Percentiles rank a stretch among this genome's conserved stretches.
Evolutionary conservation across 129 eudicot species (phyloP).

Genomic region (Flaveria brownii): DNA sequence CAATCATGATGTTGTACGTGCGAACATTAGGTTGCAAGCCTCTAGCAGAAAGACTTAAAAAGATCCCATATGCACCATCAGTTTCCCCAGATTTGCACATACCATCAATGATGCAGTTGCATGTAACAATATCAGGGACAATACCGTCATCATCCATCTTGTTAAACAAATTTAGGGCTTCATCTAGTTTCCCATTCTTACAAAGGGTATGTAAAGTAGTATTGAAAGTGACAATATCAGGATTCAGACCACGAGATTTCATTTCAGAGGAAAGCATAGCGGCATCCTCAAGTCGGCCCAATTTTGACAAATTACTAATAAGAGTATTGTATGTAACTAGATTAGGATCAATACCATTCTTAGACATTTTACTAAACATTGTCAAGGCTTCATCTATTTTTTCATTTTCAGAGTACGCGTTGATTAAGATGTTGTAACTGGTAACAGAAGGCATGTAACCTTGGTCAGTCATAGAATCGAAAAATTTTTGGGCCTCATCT

Average conservation of each 20-base stretch:
- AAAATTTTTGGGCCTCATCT: slow-evolving; percentile 24
- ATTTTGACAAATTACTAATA: slow-evolving; percentile 27
- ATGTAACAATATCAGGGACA: slow-evolving; percentile 37
- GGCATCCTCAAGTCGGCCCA: slow-evolving; percentile 34
- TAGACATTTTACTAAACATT: slow-evolving; percentile 22
- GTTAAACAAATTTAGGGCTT: slow-evolving; percentile 33
- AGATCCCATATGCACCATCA: slow-evolving; percentile 29
- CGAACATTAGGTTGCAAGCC: slow-evolving; percentile 38
- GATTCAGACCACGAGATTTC: slow-evolving; percentile 31
- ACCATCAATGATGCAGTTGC: slow-evolving; percentile 38
- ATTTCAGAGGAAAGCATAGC: slow-evolving; percentile 29
- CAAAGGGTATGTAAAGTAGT: slow-evolving; percentile 31
- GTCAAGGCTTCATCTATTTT: slow-evolving; percentile 25
- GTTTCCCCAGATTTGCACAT: slow-evolving; percentile 40
- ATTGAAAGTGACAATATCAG: slow-evolving; percentile 38
- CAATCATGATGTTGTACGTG: slow-evolving; percentile 39
- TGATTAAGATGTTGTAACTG: slow-evolving; percentile 35
- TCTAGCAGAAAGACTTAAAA: slow-evolving; percentile 33
- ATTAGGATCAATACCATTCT: slow-evolving; percentile 31
- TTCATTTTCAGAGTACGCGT: slow-evolving; percentile 29
- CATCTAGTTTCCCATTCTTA: slow-evolving; percentile 31
- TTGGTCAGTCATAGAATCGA: slow-evolving; percentile 29
- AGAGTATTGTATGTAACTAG: slow-evolving; percentile 33
- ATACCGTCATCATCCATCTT: slow-evolving; percentile 24
- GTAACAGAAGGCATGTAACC: slow-evolving; percentile 18